A percentile compares a stretch with the other conserved stretches of the same genome.
These are phyloP conservation scores for Barbatosphaeria neglecta DNA, from an alignment of 495 filamentous ascomycete genomes.

Conservation along the genomic window DNA sequence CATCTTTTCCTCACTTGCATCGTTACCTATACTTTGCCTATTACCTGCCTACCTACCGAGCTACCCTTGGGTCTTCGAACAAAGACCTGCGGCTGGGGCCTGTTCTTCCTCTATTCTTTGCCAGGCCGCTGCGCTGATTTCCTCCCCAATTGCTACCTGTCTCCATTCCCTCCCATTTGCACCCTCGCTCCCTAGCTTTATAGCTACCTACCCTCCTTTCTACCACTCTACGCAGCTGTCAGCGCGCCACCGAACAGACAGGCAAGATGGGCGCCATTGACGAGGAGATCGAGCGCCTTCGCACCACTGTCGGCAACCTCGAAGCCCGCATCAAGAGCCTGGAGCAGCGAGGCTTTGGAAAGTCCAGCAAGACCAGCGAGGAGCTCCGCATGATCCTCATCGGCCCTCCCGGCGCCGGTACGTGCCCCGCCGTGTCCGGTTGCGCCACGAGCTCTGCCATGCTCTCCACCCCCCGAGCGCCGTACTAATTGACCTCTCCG, in stretches of 20 bases:
- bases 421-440: slow-evolving; percentile 12
- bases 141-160: too few relatives aligned
- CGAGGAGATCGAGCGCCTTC: slow-evolving; percentile 64
- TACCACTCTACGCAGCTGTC: too few relatives aligned
- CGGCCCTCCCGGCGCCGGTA: slow-evolving; percentile 95
- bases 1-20: too few relatives aligned
- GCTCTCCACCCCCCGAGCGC: slow-evolving; percentile 4
- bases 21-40: too few relatives aligned
- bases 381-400: slow-evolving; percentile 92
- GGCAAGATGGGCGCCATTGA: slow-evolving; percentile 73
- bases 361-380: slow-evolving; percentile 39
- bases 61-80: too few relatives aligned
- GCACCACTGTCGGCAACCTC: slow-evolving; percentile 68
- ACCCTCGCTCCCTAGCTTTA: neutral
- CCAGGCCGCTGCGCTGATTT: too few relatives aligned
- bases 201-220: slow-evolving; percentile 2
- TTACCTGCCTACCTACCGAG: too few relatives aligned
- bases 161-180: too few relatives aligned
- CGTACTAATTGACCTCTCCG: slow-evolving; percentile 2
- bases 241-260: too few relatives aligned
- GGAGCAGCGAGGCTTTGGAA: slow-evolving; percentile 47
- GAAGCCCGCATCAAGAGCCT: slow-evolving; percentile 72
- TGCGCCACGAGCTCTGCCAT: neutral
- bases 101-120: too few relatives aligned
- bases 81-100: too few relatives aligned